Evolutionary conservation across 2,329 filamentous ascomycete species (phyloP), one percentile per base, ranked within the genome.

Genomic region (Paraconiothyrium sp.): DNA sequence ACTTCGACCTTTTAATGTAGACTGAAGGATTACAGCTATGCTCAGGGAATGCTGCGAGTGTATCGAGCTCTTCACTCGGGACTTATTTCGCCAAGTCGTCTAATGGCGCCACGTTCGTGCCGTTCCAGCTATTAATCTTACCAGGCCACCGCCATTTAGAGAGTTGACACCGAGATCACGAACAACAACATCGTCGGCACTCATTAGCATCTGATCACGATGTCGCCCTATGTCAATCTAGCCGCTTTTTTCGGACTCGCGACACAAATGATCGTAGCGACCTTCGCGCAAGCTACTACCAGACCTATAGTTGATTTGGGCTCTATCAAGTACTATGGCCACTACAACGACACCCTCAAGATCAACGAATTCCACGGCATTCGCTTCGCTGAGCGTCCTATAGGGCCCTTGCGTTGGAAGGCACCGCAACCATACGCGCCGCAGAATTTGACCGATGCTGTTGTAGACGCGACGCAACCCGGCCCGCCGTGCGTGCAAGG

Each of bases 401-500:
- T 67, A 3, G 75, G 71, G 4, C 32, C 68, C 5, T 67, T 76
- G 13, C 69, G 76, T 8, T 78, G 75, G 74, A 69, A 70, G 57
- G 65, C 70, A 30, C 73, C 76, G 6, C 43, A 57, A 6, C 65
- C 71, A 5, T 76, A 77, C 50, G 20, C 35, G 4, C 61, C 62
- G 20, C 70, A 67, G 30, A 61, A 65, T 47, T 70, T 65, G 55
- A 52, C 65, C 37, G 30, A 57, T 16, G 63, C 50, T 1, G 47
- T 71, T 22, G 63, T 73, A 44, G 59, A 77, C 56, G 76, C 74
- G 9, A 71, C 72, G 3, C 50, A 52, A 16, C 57, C 64, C 3
- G 67, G 66, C 4, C 69, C 71, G 16, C 60, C 64, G 30, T 78
- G 76, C 54, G 65, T 73, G 10, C 73, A 76, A 60, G 69, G 69